Evolutionary conservation across 352 stramenopile genomes (phyloP), one percentile per base, ranked within the genome.

Genomic region (Globisporangium acanthophoron): DNA sequence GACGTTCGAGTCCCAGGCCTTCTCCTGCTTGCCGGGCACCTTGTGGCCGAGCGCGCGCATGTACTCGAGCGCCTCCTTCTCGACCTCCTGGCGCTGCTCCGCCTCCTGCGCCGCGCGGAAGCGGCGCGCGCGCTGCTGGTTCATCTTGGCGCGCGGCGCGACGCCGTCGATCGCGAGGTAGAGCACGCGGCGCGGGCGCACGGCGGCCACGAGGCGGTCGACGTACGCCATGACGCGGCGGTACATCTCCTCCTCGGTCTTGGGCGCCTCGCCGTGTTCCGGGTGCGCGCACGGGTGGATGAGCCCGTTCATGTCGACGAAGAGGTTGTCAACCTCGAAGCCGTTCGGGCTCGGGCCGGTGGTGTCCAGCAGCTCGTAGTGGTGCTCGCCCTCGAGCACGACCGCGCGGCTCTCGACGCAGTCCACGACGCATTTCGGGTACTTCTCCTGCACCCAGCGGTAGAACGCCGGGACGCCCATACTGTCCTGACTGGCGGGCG

Each of bases 261-360:
- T 45, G 40, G 40, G 40, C 6, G 31, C 81, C 65, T 98, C 85
- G n/a, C 92, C 92, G 12, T 66, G 61, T 71, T 99, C 97, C 20
- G 97, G 96, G 76, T 99, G 97, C 5, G 93, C 94, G 69, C 97
- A 99, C 21, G 96, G 96, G 71, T 99, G 97, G 70, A 99, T 99
- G 53, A 99, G 97, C 3, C 97, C 97, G 73, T 99, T 99, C 97
- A 99, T 99, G 71, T 99, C 97, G 37, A 99, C 87, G 65, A 99
- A 99, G 46, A 99, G 80, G 74, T 99, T 99, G 77, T 99, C 97
- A 48, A 97, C 96, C 61, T 97, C 90, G 50, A 97, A 95, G 58
- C 83, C 87, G 46, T 98, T 98, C 4, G 93, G 93, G 72, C 98
- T 99, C 18, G 96, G 90, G 15, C 75, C 73, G 0, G 78, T 80